A percentile compares a stretch with the other conserved stretches of the same genome.
phyloP scores from a whole-genome alignment of 768 basidiomycete species.

The Boletus patriciae region DNA sequence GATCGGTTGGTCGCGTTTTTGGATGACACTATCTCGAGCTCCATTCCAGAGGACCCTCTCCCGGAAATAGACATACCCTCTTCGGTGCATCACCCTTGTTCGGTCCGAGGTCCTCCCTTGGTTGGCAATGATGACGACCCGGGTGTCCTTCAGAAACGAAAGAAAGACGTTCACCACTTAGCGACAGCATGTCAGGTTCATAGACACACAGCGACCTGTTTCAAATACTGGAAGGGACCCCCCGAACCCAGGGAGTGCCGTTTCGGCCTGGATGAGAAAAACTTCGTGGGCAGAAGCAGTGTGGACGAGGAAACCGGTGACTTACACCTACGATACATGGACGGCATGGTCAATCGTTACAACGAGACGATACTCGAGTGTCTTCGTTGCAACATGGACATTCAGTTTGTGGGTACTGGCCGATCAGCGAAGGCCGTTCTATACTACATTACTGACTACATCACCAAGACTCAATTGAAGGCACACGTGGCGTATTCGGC shows the following conservation, averaged over 20 bases:
- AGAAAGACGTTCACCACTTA: too few species aligned
- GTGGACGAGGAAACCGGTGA: not conserved
- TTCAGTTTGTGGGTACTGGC: not conserved
- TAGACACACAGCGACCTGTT: too few species aligned
- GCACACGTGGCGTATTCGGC: not conserved
- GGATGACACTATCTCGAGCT: not conserved
- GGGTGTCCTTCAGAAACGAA: too few species aligned
- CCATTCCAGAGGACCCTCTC: not conserved
- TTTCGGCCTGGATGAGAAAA: too few species aligned
- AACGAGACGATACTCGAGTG: not conserved
- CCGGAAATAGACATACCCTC: not conserved
- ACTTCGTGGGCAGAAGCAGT: too few species aligned
- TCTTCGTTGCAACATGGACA: not conserved
- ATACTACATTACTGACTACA: not conserved
- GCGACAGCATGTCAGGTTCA: too few species aligned
- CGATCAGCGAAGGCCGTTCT: not conserved
- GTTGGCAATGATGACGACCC: too few species aligned
- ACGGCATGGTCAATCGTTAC: not conserved
- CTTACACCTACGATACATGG: accelerated
- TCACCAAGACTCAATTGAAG: not conserved
- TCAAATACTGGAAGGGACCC: too few species aligned
- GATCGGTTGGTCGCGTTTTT: not conserved
- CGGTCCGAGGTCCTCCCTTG: not conserved
- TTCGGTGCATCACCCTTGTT: not conserved
- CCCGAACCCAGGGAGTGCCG: too few species aligned